Conservation (phyloP, 352 stramenopile genomes). For the Globisporangium polare region DNA sequence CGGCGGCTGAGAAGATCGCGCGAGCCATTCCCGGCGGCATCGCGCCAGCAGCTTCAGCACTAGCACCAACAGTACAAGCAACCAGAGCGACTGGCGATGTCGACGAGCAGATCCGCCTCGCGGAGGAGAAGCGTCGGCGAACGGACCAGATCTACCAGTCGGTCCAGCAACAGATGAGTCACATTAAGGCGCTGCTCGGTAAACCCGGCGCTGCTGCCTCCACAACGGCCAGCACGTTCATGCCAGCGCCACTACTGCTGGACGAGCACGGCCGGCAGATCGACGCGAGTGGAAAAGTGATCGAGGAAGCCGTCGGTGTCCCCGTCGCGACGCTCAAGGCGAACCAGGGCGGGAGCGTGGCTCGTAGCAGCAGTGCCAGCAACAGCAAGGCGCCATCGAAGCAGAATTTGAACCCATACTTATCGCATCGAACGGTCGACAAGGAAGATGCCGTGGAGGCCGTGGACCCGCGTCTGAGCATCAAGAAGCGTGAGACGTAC, state of each 20-base stretch:
- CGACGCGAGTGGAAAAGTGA: constrained; percentile 66
- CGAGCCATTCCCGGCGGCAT: constrained; percentile 39
- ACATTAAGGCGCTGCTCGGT: constrained; percentile 61
- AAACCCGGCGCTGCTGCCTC: constrained; percentile 28
- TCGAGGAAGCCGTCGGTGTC: constrained; percentile 39
- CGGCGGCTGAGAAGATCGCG: constrained; percentile 71
- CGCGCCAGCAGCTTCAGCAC: background rate
- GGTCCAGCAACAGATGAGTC: constrained; percentile 80
- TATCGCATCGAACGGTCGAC: constrained; percentile 70
- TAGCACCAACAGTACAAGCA: constrained; percentile 1
- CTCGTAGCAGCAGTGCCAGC: background rate
- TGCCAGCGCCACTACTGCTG: constrained; percentile 73
- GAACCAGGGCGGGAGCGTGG: constrained; percentile 28
- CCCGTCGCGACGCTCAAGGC: constrained; percentile 48
- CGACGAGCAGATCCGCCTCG: constrained; percentile 33
- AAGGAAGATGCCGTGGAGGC: constrained; percentile 67
- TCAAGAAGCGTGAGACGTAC: constrained; percentile 78
- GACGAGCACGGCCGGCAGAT: constrained; percentile 79
- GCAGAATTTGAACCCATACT: constrained; percentile 68
- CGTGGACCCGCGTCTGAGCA: constrained; percentile 71
- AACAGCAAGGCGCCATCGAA: constrained; percentile 19
- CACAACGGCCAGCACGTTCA: constrained; percentile 35
- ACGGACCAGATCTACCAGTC: constrained; percentile 81
- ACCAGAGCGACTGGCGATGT: constrained; percentile 17
- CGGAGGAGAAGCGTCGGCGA: constrained; percentile 54